Evolutionary conservation across 495 filamentous ascomycete genomes (phyloP), one percentile per base, ranked within the genome.

Genomic region (Aspergillus nidulans): DNA sequence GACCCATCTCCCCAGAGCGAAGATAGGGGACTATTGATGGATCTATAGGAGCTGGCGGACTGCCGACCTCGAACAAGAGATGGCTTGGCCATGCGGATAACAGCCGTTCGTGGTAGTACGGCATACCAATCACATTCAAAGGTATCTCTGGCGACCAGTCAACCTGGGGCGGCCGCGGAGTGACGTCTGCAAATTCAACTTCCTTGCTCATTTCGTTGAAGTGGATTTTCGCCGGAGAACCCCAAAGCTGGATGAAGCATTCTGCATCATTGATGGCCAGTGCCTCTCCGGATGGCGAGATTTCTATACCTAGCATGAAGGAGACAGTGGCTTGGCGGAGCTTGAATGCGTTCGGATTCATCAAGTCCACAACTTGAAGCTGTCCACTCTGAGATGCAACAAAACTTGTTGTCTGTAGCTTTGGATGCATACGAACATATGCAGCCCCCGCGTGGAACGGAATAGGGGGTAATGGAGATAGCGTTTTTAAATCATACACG

Each of bases 361-460:
- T 90, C 5, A 99, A 76, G 64, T 99, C 94, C 39, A 96, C 88
- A 12, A 96, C 86, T 61, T 99, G 91, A 55, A 97, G 83, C 69
- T 96, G 91, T 0, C 95, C 94, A 39, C 81, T 86, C 64, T 92
- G 89, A 1, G 92, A 95, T 18, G 87, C 85, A 51, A 97, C 87
- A 59, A 97, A 89, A 63, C 86, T 89, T 0, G 94, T 96, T 3
- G 94, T 96, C 30, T 90, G 87, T 77, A 97, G 86, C 50, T 88
- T 86, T 8, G 95, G 95, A 67, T 99, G 95, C 85, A 97, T 89
- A 34, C 94, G 84, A 10, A 96, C 91, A 73, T 89, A 92, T 19
- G 92, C 92, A 7, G 92, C 92, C 1, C 91, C 89, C 8, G 89
- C 85, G 47, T 91, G 90, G 64, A 97, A 97, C 0, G 94, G 87